These are phyloP conservation scores for Acer campestre DNA, from an alignment of 345 rosid genomes.

Conservation along the genomic window DNA sequence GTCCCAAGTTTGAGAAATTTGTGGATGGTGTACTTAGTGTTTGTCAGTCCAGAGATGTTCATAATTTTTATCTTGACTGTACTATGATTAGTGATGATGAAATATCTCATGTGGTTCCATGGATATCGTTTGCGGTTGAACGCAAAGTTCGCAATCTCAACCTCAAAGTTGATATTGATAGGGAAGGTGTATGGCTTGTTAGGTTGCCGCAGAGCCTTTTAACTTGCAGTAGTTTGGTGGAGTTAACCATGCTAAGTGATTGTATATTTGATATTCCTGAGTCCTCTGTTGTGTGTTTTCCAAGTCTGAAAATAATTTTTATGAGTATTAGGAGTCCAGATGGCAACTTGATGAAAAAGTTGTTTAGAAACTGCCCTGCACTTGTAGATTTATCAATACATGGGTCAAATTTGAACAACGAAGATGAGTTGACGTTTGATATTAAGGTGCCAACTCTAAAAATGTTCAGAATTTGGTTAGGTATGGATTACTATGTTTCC, in stretches of 20 bases:
- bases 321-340: not conserved
- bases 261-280: not conserved
- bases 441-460: not conserved
- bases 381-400: not conserved
- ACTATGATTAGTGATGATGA: not conserved
- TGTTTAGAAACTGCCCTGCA: not conserved
- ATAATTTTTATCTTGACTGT: conserved; percentile 11
- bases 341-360: not conserved
- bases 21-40: not conserved
- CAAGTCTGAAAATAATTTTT: not conserved
- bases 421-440: not conserved
- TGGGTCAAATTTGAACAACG: not conserved
- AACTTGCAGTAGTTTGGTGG: not conserved
- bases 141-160: not conserved
- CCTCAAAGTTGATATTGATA: not conserved
- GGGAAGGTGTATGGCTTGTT: not conserved
- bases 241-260: not conserved
- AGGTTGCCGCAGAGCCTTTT: not conserved
- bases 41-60: not conserved
- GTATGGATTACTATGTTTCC: no score
- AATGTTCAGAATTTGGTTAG: not conserved
- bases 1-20: not conserved
- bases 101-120: not conserved
- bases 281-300: not conserved
- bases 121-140: not conserved